A percentile compares a stretch with the other conserved stretches of the same genome.
phyloP scores from a whole-genome alignment of 2,329 filamentous ascomycete species.

The Monosporascus sp. region DNA sequence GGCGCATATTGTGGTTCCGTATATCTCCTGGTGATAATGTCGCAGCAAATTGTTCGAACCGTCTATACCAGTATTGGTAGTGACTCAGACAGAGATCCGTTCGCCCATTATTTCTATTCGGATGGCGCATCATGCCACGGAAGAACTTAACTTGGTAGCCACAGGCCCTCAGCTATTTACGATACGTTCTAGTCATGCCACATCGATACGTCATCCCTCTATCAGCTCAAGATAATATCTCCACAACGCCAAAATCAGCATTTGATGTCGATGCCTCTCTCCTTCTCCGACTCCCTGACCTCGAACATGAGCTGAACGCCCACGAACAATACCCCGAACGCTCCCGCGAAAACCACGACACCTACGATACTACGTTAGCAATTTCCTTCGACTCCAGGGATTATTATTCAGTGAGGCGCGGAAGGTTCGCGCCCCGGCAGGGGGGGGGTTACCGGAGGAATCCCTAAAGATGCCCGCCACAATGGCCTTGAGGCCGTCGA shows the following conservation, averaged over 20 bases:
- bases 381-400: constrained; percentile 4
- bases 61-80: too few species aligned
- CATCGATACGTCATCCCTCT: too few species aligned
- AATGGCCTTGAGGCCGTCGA: constrained; percentile 80
- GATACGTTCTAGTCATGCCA: too few species aligned
- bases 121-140: too few species aligned
- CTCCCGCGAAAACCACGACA: constrained; percentile 64
- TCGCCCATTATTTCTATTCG: too few species aligned
- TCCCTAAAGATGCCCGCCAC: constrained; percentile 70
- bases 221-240: too few species aligned
- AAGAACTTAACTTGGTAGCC: too few species aligned
- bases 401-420: background rate
- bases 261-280: constrained; percentile 77
- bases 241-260: constrained; percentile 46
- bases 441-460: constrained; percentile 51
- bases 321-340: constrained; percentile 73
- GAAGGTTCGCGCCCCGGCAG: background rate
- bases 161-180: too few species aligned
- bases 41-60: too few species aligned
- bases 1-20: too few species aligned
- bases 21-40: too few species aligned
- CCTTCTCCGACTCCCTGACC: constrained; percentile 76
- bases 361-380: constrained; percentile 39
- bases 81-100: too few species aligned
- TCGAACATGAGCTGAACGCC: constrained; percentile 96